These are phyloP conservation scores for Phanerodontia chrysosporium DNA, from an alignment of 768 basidiomycete species.

Conservation along the genomic window DNA sequence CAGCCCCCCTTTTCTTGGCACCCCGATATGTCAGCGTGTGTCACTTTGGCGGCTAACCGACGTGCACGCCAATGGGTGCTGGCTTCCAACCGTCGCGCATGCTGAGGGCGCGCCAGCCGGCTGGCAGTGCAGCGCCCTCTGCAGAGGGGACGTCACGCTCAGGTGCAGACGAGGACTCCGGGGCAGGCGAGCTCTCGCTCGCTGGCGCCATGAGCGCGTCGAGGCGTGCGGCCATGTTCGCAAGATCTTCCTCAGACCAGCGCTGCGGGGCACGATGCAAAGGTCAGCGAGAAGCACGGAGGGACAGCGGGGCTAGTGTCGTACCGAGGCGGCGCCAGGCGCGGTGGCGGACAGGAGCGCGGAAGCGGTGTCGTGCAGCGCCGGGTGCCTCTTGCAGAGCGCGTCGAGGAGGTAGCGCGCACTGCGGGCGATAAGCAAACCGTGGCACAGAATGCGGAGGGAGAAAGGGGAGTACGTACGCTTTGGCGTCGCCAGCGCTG, in stretches of 20 bases:
- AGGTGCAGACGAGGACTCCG: background rate
- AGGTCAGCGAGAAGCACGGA: background rate
- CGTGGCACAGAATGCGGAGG: background rate
- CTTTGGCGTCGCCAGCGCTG: slow-evolving; percentile 20
- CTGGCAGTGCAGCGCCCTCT: slow-evolving; percentile 13
- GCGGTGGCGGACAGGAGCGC: background rate
- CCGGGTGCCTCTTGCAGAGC: slow-evolving; percentile 34
- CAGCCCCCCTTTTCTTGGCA: too few species aligned
- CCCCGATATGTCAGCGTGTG: too few species aligned
- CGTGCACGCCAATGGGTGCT: slow-evolving; percentile 60
- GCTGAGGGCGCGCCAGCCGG: slow-evolving; percentile 55
- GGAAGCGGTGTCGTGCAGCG: slow-evolving; percentile 20
- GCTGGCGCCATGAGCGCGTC: slow-evolving; percentile 25
- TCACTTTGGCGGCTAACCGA: background rate
- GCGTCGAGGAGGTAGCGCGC: slow-evolving; percentile 36
- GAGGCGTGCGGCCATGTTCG: slow-evolving; percentile 52
- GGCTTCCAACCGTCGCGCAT: slow-evolving; percentile 49
- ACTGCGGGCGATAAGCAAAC: slow-evolving; percentile 9
- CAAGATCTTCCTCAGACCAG: slow-evolving; percentile 49
- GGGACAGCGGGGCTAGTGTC: too few species aligned
- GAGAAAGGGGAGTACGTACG: slow-evolving; percentile 30
- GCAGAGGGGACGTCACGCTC: background rate
- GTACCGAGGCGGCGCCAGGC: background rate
- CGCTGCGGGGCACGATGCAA: slow-evolving; percentile 25
- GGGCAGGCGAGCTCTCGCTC: background rate